Evolutionary conservation across 2,329 filamentous ascomycete species (phyloP).

Genomic region (Aspergillus sp.): DNA sequence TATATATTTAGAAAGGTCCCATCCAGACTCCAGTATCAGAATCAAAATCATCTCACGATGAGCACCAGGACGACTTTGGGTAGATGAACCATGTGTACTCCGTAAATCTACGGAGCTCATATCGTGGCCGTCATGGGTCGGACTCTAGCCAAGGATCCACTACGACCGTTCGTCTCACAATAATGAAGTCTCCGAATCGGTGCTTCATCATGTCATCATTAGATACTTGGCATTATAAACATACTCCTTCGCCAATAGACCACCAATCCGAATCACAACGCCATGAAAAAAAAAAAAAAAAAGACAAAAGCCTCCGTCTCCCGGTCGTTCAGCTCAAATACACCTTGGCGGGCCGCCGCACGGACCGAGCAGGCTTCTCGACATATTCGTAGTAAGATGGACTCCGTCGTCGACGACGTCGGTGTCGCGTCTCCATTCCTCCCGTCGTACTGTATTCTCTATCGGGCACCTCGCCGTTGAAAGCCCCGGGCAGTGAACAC

Average conservation of each 20-base stretch:
- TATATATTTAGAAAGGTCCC: background rate
- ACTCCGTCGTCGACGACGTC: slow-evolving; percentile 23
- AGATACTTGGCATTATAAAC: background rate
- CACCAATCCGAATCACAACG: background rate
- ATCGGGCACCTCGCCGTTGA: slow-evolving; percentile 22
- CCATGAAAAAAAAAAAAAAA: background rate
- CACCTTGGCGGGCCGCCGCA: slow-evolving; percentile 36
- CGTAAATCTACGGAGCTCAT: no score
- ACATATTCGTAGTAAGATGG: slow-evolving; percentile 29
- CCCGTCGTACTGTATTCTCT: slow-evolving; percentile 20
- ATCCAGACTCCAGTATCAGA: background rate
- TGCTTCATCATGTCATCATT: background rate
- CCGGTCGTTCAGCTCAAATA: slow-evolving; percentile 29
- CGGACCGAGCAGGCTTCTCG: slow-evolving; percentile 28
- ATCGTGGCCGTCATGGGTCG: no score
- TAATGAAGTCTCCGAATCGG: background rate
- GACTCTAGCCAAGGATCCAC: background rate
- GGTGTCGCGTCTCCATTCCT: slow-evolving; percentile 18
- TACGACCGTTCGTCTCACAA: background rate
- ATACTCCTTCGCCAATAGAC: background rate
- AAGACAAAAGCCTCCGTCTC: background rate
- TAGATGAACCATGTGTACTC: background rate
- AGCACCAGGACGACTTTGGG: background rate
- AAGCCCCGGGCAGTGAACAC: slow-evolving; percentile 24
- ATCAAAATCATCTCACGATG: background rate